Base-by-base conservation (phyloP, 805 yeast genomes). In the Saccharomycopsis sp. region DNA sequence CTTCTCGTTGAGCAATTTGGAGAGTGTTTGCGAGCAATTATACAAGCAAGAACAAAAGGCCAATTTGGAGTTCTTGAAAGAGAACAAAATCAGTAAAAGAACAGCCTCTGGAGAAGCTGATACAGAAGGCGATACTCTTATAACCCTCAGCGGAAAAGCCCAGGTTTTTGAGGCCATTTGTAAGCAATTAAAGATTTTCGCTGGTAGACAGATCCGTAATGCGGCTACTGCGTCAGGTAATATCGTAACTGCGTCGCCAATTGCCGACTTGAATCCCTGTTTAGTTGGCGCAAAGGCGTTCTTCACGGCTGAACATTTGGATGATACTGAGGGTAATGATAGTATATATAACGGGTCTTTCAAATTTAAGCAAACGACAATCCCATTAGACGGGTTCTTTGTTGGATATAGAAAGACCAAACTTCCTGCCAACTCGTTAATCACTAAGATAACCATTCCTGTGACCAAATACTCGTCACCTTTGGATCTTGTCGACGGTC, bases 221-320 rank as follows among this genome's bases (percentile, higher is more conserved):
- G 80, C 76, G 7, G 81, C 80, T 15, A 77, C 80, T 9, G 76
- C 80, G 1, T 79, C 80, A 0, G 81, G 81, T 44, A 75, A 75
- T 50, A 76, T 77, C 51, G 79, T 77, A 19, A 77, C 81, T 1
- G 81, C 81, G 1, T 75, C 79, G 2, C 81, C 81, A 20, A 77
- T 77, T 58, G 74, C 81, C 0, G 81, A 77, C 63, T 63, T 77
- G 66, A 77, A 77, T 63, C 81, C 81, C 2, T 71, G 76, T 3
- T 66, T 77, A 54, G 77, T 76, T 9, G 73, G 78, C 2, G 72
- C 76, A 25, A 73, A 73, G 58, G 78, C 79, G 3, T 64, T 66
- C 1, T 65, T 77, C 5, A 71, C 73, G 7, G 70, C 74, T 2
- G 73, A 74, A 50, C 68, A 67, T 34, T 62, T 72, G 3, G 49